Evolutionary conservation across 176 grass and related monocot genomes (phyloP), one percentile per base, ranked within the genome.

Genomic region (Eleusine coracana): DNA sequence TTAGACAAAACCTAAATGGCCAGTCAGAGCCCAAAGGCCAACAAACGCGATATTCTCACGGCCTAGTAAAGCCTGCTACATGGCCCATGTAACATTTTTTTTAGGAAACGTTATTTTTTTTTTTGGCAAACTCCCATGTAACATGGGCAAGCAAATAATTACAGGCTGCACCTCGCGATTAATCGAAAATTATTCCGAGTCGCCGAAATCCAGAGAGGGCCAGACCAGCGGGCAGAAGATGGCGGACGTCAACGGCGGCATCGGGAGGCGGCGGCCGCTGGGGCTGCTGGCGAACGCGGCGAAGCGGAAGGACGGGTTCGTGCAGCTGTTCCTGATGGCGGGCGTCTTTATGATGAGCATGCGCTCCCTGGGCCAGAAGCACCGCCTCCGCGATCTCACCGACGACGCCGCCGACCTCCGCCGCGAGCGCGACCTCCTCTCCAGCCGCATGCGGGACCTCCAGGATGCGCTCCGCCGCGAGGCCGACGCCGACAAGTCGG

Each of bases 331-430:
- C 45, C 68, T 99, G 37, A 94, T 99, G 91, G 77, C 83, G 11
- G 89, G 93, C 77, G 69, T 99, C 87, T 49, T 99, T 77, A 96
- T 99, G 93, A 73, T 99, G 68, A 94, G 93, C 85, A 44, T 93
- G 27, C 88, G 93, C 10, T 90, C 87, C 42, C 85, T 99, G 48
- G 71, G 93, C 49, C 93, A 99, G 89, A 99, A 99, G 83, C 80
- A 96, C 89, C 96, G 87, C 36, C 77, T 87, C 78, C 42, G 67
- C 83, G 93, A 96, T 81, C 91, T 99, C 89, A 64, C 73, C 60
- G n/a, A 74, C 75, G 96, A 99, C 69, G 78, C 70, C 89, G 89
- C 89, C 59, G 83, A 90, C 31, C 87, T 99, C 64, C 74, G 89
- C 59, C 82, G 80, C 75, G 93, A 96, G 87, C 81, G 50, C 3